A percentile compares a stretch with the other conserved stretches of the same genome.
Conservation (phyloP, 2,329 filamentous ascomycete species). For the Coniochaeta hoffmannii region DNA sequence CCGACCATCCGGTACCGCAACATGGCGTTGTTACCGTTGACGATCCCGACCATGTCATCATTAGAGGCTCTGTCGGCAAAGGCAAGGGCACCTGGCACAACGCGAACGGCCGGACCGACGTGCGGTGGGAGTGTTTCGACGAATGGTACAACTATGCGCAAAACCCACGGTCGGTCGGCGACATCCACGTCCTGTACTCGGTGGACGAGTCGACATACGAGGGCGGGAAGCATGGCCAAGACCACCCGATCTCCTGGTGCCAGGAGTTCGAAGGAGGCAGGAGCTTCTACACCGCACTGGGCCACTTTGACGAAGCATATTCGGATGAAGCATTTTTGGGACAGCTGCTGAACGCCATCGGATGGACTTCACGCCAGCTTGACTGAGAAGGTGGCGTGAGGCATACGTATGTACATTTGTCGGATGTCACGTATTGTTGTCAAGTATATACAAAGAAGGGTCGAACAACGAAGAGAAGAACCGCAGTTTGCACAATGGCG, state of each 20-base stretch:
- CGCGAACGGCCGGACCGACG: background rate
- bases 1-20: conserved; percentile 29
- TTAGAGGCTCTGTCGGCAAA: conserved; percentile 9
- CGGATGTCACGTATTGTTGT: background rate
- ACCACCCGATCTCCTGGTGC: conserved; percentile 33
- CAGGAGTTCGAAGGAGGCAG: conserved; percentile 29
- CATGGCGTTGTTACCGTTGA: conserved; percentile 21
- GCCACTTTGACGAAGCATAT: conserved; percentile 33
- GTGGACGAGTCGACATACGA: conserved; percentile 27
- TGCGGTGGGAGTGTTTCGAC: conserved; percentile 25
- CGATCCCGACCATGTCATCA: conserved; percentile 21
- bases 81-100: conserved; percentile 4
- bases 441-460: background rate
- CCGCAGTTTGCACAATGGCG: too few relatives aligned
- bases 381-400: background rate
- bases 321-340: conserved; percentile 21
- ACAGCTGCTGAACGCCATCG: conserved; percentile 16
- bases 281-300: conserved; percentile 32
- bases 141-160: conserved; percentile 36
- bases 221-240: conserved; percentile 25
- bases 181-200: conserved; percentile 25
- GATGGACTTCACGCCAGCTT: conserved; percentile 13
- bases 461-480: background rate
- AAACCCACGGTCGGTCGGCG: conserved; percentile 18
- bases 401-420: background rate